Base-by-base conservation (phyloP, 2,329 filamentous ascomycete species). In the Fusarium decemcellulare region DNA sequence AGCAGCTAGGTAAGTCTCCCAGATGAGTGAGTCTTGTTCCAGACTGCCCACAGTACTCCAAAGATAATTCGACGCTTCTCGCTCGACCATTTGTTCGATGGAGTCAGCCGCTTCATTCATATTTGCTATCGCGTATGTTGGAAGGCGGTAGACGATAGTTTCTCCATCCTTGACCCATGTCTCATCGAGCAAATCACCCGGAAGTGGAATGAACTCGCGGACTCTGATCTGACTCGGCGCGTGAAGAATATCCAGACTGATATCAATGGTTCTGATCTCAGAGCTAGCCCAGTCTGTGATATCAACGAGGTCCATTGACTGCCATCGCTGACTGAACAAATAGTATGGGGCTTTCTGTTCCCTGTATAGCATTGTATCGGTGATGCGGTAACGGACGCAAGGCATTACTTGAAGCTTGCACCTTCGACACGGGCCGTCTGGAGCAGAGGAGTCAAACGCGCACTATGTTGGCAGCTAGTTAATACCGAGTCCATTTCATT, bases 271-370 rank as follows among this genome's bases (percentile, higher is more conserved):
- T 27, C 10, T 51, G 18, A 40, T 27, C 15, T 66, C 56, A 12
- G 40, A 16, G 8, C 44, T 54, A 8, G 46, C 66, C 66, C 66
- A 69, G 18, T 53, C 46, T 39, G 36, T 30, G 15, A 69, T 61
- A 34, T 66, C 59, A n/a, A 63, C 46, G 10, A 63, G 18, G 12
- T 66, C 63, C 63, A 69, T 69, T 5, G 54, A 43, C 12, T 58
- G 15, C 59, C 63, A 63, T 30, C 66, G 30, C 52, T 46, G n/a
- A 16, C 39, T 58, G 16, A 58, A 63, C 12, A 54, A 32, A 23
- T 47, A 32, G 42, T 54, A 58, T 1, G 66, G 66, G 14, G 18
- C 39, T 9, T 51, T 14, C n/a, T 59, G 55, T 14, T 59, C 55
- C 8, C 55, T 34, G 36, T 59, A 51, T 4, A 59, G 37, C 9